Base-by-base conservation (phyloP, 2,329 filamentous ascomycete species). In the Aspergillus glaucus region DNA sequence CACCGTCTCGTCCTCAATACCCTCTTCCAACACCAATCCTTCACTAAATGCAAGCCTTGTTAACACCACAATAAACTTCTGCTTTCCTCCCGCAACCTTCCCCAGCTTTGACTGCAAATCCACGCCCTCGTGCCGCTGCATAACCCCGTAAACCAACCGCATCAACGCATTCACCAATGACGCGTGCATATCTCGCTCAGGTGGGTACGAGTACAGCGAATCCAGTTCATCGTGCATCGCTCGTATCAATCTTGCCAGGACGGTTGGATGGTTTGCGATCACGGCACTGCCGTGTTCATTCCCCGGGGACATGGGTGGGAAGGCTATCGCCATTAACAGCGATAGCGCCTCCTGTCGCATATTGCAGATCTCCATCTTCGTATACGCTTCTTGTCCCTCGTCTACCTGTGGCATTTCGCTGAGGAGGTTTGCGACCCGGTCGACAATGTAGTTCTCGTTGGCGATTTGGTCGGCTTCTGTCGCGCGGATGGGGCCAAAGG, bases 31-130 rank as follows among this genome's bases (percentile, higher is more conserved):
- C 9, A 93, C 79, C 7, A 87, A 68, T 26, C 88, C 86, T 52
- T 95, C 88, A 5, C 82, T 85, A 65, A 95, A 96, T 0, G 88
- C 89, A n/a, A 97, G 72, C 39, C 92, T 74, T 0, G 88, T 90
- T 41, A 98, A 73, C 2, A 83, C 82, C 8, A 96, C 80, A 1
- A 94, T 74, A 60, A 94, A 92, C 46, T 90, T 89, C 61, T 95
- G 89, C 45, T 82, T 80, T 0, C 85, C 87, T 3, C 88, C 88
- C 4, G 81, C 77, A 0, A 87, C 80, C 7, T 79, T 79, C 0
- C 79, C 76, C 4, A 95, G 74, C 65, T 92, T 94, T 44, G 80
- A 77, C 44, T 82, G 79, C 53, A 94, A 80, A 55, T 92, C 80
- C 57, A 85, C 75, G 21, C 75, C 70, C 17, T 79, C 71, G 4